phyloP scores from a whole-genome alignment of 805 yeast genomes.

The Deakozyma indianensis region DNA sequence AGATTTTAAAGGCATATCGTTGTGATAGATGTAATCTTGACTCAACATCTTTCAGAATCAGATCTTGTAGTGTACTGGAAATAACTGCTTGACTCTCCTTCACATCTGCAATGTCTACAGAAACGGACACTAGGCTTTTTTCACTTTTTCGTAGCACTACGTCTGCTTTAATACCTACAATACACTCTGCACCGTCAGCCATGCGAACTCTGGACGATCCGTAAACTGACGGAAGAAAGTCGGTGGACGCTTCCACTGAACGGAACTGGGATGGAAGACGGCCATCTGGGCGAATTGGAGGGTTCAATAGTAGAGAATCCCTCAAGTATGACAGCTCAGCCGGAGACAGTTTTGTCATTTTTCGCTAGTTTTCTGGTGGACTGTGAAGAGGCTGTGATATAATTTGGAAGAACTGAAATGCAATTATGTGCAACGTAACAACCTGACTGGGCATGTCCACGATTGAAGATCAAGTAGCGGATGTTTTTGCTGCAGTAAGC shows the following conservation, averaged over 20 bases:
- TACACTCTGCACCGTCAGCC: slow-evolving; percentile 85
- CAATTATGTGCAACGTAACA: too few species aligned
- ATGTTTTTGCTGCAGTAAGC: not conserved
- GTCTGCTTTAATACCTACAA: slow-evolving; percentile 78
- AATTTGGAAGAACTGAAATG: not conserved
- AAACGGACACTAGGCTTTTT: slow-evolving; percentile 48
- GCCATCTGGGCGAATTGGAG: slow-evolving; percentile 77
- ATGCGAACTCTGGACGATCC: slow-evolving; percentile 83
- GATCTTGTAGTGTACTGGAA: slow-evolving; percentile 30
- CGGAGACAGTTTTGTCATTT: not conserved
- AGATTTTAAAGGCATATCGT: slow-evolving; percentile 62
- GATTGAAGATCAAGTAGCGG: not conserved
- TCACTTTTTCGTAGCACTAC: slow-evolving; percentile 36
- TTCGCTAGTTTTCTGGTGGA: too few species aligned
- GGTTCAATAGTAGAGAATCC: slow-evolving; percentile 47
- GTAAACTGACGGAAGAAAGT: slow-evolving; percentile 73
- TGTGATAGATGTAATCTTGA: slow-evolving; percentile 47
- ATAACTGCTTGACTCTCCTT: slow-evolving; percentile 64
- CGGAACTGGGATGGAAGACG: slow-evolving; percentile 61
- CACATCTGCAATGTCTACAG: slow-evolving; percentile 52
- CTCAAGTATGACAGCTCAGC: slow-evolving; percentile 41
- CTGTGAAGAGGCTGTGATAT: too few species aligned
- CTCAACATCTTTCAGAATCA: slow-evolving; percentile 33
- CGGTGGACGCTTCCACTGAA: slow-evolving; percentile 71
- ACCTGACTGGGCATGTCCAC: not conserved